phyloP scores from a whole-genome alignment of 495 filamentous ascomycete genomes.

The Xylaria venustula region DNA sequence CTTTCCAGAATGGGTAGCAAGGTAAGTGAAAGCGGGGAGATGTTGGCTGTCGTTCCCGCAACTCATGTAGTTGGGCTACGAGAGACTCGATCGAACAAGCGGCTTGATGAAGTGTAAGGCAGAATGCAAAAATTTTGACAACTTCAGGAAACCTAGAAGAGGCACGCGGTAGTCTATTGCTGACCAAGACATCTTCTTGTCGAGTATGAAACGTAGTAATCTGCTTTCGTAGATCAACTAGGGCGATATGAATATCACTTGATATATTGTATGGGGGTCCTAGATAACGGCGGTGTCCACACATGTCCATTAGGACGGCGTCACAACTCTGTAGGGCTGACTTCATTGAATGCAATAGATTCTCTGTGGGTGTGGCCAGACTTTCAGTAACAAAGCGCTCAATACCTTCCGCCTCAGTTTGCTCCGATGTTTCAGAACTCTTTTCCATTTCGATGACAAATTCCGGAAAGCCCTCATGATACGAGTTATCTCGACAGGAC shows the following conservation, averaged over 20 bases:
- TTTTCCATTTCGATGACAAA: constrained; percentile 33
- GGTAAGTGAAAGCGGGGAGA: constrained; percentile 42
- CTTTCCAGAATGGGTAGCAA: constrained; percentile 52
- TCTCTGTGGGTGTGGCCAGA: constrained; percentile 45
- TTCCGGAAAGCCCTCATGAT: not conserved
- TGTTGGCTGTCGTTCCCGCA: constrained; percentile 37
- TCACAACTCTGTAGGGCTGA: constrained; percentile 43
- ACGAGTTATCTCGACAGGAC: not conserved
- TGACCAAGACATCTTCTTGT: constrained; percentile 29
- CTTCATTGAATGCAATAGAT: constrained; percentile 46
- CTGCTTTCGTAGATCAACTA: constrained; percentile 34
- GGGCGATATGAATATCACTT: constrained; percentile 30
- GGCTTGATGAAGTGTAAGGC: constrained; percentile 54
- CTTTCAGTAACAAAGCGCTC: constrained; percentile 37
- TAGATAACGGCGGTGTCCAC: constrained; percentile 43
- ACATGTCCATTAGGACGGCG: constrained; percentile 47
- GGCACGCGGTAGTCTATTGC: constrained; percentile 32
- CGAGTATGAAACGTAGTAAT: constrained; percentile 34
- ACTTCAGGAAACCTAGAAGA: constrained; percentile 41
- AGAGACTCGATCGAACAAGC: constrained; percentile 46
- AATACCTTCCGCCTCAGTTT: constrained; percentile 22
- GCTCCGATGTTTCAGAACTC: not conserved
- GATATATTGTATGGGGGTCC: constrained; percentile 34
- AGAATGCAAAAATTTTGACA: constrained; percentile 54
- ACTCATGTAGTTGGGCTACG: constrained; percentile 43